Evolutionary conservation across 345 rosid genomes (phyloP).

Genomic region (Pseudoturritis turrita): DNA sequence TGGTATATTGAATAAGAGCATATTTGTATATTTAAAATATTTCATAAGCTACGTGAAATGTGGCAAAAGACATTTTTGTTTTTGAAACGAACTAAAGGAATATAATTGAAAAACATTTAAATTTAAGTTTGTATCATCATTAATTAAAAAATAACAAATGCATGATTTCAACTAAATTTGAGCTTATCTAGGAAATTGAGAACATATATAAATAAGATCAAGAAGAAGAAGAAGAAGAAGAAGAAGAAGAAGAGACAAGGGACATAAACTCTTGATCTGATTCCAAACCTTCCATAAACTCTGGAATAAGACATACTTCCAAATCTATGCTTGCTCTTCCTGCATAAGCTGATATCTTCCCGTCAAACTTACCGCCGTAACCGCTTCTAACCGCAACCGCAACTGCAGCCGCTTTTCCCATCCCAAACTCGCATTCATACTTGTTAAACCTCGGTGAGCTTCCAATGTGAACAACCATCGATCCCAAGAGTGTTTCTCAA

Average conservation of each 20-base stretch:
- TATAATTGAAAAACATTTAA: too few species aligned
- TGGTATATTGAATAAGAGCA: too few species aligned
- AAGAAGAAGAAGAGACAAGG: slow-evolving; percentile 22
- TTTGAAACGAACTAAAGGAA: too few species aligned
- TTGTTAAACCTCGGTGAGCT: slow-evolving; percentile 76
- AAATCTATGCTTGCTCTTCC: slow-evolving; percentile 62
- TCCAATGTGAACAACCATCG: slow-evolving; percentile 52
- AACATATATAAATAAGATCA: neutral
- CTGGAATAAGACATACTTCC: slow-evolving; percentile 54
- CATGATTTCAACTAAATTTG: too few species aligned
- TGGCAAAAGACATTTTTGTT: too few species aligned
- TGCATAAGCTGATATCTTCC: slow-evolving; percentile 48
- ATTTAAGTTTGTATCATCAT: too few species aligned
- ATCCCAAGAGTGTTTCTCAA: slow-evolving; percentile 35
- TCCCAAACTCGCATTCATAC: slow-evolving; percentile 62
- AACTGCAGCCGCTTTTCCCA: slow-evolving; percentile 64
- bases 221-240: slow-evolving; percentile 10
- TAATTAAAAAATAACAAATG: too few species aligned
- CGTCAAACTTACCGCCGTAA: slow-evolving; percentile 55
- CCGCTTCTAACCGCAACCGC: slow-evolving; percentile 63
- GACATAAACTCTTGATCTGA: slow-evolving; percentile 44
- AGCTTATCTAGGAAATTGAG: too few species aligned
- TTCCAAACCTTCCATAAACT: slow-evolving; percentile 56
- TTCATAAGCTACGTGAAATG: too few species aligned
- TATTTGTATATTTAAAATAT: too few species aligned